Percentiles rank a stretch among this genome's conserved stretches.
phyloP scores from a whole-genome alignment of 768 basidiomycete genomes.

The Fomitopsis pulvina region DNA sequence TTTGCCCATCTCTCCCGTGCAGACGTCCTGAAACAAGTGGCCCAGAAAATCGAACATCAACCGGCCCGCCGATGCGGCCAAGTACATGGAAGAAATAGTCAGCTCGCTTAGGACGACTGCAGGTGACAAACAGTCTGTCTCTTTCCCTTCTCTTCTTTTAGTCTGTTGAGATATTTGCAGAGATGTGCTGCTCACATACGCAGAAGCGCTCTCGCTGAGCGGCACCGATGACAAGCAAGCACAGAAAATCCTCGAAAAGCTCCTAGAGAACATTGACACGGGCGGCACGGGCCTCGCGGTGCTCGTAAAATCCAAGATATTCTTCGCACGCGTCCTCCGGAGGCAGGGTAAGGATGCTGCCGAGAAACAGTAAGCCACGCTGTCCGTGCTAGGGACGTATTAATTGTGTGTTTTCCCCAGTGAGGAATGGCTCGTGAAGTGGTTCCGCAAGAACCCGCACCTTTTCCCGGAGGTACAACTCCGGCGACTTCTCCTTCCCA shows the following conservation, averaged over 20 bases:
- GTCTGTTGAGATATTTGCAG: neutral
- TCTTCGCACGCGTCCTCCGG: neutral
- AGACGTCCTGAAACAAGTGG: neutral
- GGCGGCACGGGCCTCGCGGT: neutral
- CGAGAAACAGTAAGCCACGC: neutral
- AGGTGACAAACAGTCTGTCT: neutral
- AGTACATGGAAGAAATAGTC: neutral
- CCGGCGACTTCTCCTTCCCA: neutral
- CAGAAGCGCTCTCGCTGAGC: neutral
- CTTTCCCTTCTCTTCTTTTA: neutral
- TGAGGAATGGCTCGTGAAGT: conserved; percentile 1
- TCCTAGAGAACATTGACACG: neutral
- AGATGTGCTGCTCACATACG: neutral
- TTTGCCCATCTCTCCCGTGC: neutral
- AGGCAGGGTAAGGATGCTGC: neutral
- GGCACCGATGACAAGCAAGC: neutral
- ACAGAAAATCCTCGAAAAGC: neutral
- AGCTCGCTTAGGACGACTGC: neutral
- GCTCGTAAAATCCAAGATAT: neutral
- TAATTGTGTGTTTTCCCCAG: neutral
- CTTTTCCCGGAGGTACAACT: neutral
- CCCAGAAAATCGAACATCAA: neutral
- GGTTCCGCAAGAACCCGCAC: conserved; percentile 4
- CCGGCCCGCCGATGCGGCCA: neutral
- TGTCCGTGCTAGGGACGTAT: too few species aligned